Evolutionary conservation across 306 rosid species (phyloP).

Genomic region (Lathyrus oleraceus): DNA sequence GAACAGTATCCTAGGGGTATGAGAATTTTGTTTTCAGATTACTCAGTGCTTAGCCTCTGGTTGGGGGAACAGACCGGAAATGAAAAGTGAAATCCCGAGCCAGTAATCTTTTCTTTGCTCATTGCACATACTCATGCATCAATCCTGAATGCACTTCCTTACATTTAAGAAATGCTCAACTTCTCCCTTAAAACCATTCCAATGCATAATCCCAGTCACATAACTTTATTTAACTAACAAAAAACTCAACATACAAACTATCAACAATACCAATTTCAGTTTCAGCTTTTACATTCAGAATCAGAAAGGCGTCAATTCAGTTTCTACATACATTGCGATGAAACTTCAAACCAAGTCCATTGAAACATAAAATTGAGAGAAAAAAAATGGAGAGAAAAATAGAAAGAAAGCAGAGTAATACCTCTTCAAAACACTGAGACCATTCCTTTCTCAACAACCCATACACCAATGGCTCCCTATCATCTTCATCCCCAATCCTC

Average conservation of each 20-base stretch:
- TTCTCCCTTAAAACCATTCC: conserved; percentile 10
- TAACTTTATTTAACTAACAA: neutral
- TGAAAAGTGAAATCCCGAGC: neutral
- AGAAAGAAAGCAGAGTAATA: conserved; percentile 23
- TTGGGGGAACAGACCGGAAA: neutral
- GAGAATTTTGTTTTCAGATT: neutral
- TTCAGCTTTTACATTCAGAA: conserved; percentile 3
- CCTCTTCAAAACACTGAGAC: conserved; percentile 88
- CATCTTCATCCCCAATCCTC: conserved; percentile 44
- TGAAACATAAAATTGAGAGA: neutral
- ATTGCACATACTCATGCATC: conserved; percentile 23
- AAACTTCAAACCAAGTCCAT: conserved; percentile 1
- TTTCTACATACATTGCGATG: neutral
- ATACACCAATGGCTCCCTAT: conserved; percentile 78
- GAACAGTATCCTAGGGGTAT: neutral
- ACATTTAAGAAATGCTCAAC: neutral
- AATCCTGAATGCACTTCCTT: neutral
- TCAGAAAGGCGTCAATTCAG: conserved; percentile 13
- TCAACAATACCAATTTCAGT: neutral
- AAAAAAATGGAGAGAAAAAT: neutral
- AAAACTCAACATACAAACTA: neutral
- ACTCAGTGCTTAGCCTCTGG: neutral
- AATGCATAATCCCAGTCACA: neutral
- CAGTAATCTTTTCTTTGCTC: conserved; percentile 2
- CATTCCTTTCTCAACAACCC: conserved; percentile 75